Evolutionary conservation across 2,329 filamentous ascomycete genomes (phyloP).

Genomic region (Cordyceps javanica): DNA sequence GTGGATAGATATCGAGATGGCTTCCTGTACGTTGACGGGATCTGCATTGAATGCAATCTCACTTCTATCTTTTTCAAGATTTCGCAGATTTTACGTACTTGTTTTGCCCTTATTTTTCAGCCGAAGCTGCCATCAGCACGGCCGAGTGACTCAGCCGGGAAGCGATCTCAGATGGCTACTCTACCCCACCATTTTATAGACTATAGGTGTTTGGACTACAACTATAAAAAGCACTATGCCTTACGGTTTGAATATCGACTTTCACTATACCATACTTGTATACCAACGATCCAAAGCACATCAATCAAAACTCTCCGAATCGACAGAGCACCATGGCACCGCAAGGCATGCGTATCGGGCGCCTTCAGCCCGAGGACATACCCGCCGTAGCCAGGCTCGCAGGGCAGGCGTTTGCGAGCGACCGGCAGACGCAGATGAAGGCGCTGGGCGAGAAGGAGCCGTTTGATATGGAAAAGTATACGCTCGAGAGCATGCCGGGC

Average conservation of each 20-base stretch:
- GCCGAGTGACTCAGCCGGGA: slow-evolving; percentile 10
- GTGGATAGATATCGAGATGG: too few species aligned
- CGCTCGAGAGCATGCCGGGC: slow-evolving; percentile 19
- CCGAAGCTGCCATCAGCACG: not conserved
- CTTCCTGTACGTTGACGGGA: too few species aligned
- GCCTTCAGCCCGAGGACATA: slow-evolving; percentile 23
- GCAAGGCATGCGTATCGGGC: slow-evolving; percentile 17
- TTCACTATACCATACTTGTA: too few species aligned
- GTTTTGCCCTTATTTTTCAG: too few species aligned
- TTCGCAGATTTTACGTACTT: not conserved
- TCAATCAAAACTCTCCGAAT: not conserved
- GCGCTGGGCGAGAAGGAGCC: slow-evolving; percentile 21
- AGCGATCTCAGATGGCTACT: not conserved
- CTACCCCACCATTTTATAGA: not conserved
- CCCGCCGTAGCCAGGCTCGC: slow-evolving; percentile 23
- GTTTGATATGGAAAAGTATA: slow-evolving; percentile 23
- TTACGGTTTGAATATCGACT: not conserved
- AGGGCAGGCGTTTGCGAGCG: slow-evolving; percentile 24
- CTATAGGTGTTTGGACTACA: not conserved
- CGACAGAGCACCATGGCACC: slow-evolving; percentile 18
- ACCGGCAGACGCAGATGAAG: slow-evolving; percentile 33
- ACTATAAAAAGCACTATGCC: not conserved
- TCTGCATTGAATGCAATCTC: too few species aligned
- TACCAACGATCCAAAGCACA: not conserved
- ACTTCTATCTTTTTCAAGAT: too few species aligned